Evolutionary conservation across 2,329 filamentous ascomycete genomes (phyloP).

Genomic region (Aureobasidium leucospermi): DNA sequence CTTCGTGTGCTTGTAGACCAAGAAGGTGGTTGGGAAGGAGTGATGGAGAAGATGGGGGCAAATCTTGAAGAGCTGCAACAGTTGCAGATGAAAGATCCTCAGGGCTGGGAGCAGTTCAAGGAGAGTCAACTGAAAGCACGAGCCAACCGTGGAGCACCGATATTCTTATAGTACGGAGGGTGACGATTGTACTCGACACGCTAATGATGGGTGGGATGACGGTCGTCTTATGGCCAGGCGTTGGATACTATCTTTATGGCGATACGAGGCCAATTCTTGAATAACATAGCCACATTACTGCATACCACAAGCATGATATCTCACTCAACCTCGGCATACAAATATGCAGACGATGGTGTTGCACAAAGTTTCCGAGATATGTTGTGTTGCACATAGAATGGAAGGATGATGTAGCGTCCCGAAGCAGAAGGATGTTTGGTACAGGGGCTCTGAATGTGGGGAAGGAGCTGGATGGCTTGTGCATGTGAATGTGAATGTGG

Average conservation of each 20-base stretch:
- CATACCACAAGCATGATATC: too few species aligned
- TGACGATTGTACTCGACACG: not conserved
- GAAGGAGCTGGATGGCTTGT: too few species aligned
- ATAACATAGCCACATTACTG: too few species aligned
- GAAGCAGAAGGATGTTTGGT: too few species aligned
- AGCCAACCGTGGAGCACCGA: constrained; percentile 19
- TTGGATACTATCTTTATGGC: too few species aligned
- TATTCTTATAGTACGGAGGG: not conserved
- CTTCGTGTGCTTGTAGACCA: constrained; percentile 54
- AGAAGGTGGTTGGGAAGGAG: constrained; percentile 53
- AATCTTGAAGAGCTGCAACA: constrained; percentile 60
- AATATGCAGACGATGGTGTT: too few species aligned
- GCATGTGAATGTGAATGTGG: not conserved
- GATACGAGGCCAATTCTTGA: too few species aligned
- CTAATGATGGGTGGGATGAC: not conserved
- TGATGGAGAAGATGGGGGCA: constrained; percentile 55
- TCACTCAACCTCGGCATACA: too few species aligned
- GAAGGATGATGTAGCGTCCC: too few species aligned
- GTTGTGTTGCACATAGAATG: too few species aligned
- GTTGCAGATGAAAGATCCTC: constrained; percentile 42
- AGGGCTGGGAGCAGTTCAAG: constrained; percentile 28
- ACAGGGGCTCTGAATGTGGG: too few species aligned
- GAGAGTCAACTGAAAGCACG: constrained; percentile 30
- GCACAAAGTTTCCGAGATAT: too few species aligned
- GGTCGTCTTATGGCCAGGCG: not conserved